Base-by-base conservation (phyloP, 208 protist genomes). In the Leishmania martiniquensis region DNA sequence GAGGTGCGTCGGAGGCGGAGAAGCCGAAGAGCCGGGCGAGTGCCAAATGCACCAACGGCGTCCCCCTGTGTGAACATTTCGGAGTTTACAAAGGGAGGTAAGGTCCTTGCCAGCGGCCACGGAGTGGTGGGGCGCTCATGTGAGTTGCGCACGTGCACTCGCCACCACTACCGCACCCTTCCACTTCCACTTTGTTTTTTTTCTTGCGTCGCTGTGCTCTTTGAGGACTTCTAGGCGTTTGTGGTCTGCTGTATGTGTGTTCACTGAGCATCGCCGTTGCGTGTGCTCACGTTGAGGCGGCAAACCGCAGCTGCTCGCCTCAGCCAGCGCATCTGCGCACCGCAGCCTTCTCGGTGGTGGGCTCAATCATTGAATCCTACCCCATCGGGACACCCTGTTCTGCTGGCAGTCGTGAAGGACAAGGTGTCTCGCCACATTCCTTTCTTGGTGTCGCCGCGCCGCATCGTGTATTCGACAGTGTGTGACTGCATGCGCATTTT, bases 41-140 rank as follows among this genome's bases (percentile, higher is more conserved):
- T 20, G 25, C 63, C 45, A 42, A 4, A 20, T 51, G 37, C 39
- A 2, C 20, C 25, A 29, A 45, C 20, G 45, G 42, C n/a, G 63
- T 29, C n/a, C 20, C 42, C 49, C 39, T 15, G 15, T 49, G 63
- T 32, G 25, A 32, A 49, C 42, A 29, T 49, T n/a, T 20, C 49
- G 63, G 63, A n/a, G 39, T 47, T 49, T 49, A 69, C 45, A 69
- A 69, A 69, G n/a, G 32, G 22, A 49, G 62, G 45, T 29, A 37
- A n/a, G 37, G 45, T n/a, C n/a, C n/a, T n/a, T n/a, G n/a, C n/a
- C n/a, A 12, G 42, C 7, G 29, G 63, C 4, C 12, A 5, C 49
- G 2, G 10, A 7, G 37, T 69, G 12, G 20, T 29, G 34, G 20
- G 22, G 63, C 49, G 63, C 39, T 51, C 37, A 49, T n/a, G 39